Conservation (phyloP, 345 rosid species). For the Diplotaxis tenuifolia region DNA sequence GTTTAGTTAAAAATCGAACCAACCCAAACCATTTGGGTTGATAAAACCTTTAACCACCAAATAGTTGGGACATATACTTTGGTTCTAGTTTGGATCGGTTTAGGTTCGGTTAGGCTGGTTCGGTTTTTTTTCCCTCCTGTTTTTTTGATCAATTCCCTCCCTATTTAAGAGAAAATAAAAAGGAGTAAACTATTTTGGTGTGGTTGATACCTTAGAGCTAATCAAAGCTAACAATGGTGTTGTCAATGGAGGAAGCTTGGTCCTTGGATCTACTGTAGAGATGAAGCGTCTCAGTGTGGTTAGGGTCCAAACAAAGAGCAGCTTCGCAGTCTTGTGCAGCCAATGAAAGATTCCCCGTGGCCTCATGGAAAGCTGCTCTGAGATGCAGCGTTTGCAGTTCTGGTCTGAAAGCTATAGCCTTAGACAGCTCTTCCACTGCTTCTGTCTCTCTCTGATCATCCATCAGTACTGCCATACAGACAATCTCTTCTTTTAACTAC, state of each 20-base stretch:
- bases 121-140: no score
- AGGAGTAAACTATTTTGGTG: neutral
- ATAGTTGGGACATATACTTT: no score
- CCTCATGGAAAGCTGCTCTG: constrained; percentile 89
- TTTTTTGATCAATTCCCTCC: no score
- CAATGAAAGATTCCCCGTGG: constrained; percentile 59
- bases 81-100: no score
- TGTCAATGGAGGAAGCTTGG: constrained; percentile 42
- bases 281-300: constrained; percentile 68
- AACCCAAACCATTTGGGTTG: no score
- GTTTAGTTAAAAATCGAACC: no score
- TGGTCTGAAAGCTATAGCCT: constrained; percentile 85
- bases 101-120: no score
- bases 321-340: constrained; percentile 81
- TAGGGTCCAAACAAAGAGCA: constrained; percentile 88
- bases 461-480: constrained; percentile 64
- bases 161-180: no score
- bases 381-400: constrained; percentile 91
- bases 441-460: constrained; percentile 82
- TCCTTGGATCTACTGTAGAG: constrained; percentile 63
- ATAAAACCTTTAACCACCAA: no score
- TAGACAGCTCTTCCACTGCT: constrained; percentile 83
- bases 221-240: constrained; percentile 25
- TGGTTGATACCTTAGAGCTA: constrained; percentile 26
- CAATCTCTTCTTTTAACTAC: neutral